Percentiles rank a stretch among this genome's conserved stretches.
Evolutionary conservation across 2,329 filamentous ascomycete genomes (phyloP).

Genomic region (Xylaria digitata): DNA sequence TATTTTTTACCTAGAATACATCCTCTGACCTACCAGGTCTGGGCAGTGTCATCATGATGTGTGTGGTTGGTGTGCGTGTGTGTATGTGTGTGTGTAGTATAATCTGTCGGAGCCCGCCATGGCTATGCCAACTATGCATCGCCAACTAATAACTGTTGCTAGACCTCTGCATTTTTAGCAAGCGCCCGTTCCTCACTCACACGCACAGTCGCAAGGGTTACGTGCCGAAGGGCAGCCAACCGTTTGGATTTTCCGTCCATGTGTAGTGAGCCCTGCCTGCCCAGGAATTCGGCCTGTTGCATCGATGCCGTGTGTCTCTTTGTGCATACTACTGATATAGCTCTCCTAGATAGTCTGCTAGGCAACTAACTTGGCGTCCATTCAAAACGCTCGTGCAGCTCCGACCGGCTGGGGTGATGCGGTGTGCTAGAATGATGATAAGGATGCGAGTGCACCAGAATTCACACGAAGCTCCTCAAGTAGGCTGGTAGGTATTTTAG

Average conservation of each 20-base stretch:
- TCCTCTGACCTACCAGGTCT: slow-evolving; percentile 22
- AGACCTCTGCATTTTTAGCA: slow-evolving; percentile 27
- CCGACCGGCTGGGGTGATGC: slow-evolving; percentile 21
- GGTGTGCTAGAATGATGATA: slow-evolving; percentile 8
- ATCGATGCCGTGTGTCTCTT: slow-evolving; percentile 31
- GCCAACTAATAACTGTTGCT: slow-evolving; percentile 21
- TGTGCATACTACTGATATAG: slow-evolving; percentile 16
- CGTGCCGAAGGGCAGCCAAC: slow-evolving; percentile 28
- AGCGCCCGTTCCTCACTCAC: slow-evolving; percentile 28
- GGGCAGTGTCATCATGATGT: slow-evolving; percentile 17
- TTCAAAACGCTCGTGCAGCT: slow-evolving; percentile 22
- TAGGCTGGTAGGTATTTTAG: slow-evolving; percentile 8
- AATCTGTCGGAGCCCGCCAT: slow-evolving; percentile 29
- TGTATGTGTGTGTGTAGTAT: slow-evolving; percentile 1
- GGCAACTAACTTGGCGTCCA: slow-evolving; percentile 26
- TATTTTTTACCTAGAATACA: slow-evolving; percentile 10
- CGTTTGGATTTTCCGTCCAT: slow-evolving; percentile 25
- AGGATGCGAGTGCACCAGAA: slow-evolving; percentile 10
- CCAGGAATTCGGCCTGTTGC: slow-evolving; percentile 28
- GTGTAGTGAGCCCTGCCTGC: slow-evolving; percentile 29
- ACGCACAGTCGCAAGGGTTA: slow-evolving; percentile 30
- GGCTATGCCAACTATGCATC: slow-evolving; percentile 30
- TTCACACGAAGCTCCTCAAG: background rate
- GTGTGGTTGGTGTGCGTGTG: too few relatives aligned
- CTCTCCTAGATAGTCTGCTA: slow-evolving; percentile 27